phyloP scores from a whole-genome alignment of 129 eudicot species.

The Apium graveolens region DNA sequence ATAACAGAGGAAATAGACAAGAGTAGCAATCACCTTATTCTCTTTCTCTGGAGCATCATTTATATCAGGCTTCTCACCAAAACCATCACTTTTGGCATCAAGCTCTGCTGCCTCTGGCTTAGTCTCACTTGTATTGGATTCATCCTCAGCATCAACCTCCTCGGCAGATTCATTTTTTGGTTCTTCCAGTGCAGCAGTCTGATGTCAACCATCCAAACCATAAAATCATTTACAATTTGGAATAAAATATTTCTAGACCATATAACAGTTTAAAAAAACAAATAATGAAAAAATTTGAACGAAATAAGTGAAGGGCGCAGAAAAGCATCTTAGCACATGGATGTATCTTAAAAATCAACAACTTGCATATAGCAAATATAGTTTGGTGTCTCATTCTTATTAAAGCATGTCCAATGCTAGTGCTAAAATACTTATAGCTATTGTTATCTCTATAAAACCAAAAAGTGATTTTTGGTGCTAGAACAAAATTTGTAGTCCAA shows the following conservation, averaged over 20 bases:
- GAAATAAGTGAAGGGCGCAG: not conserved
- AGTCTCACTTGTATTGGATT: slow-evolving; percentile 34
- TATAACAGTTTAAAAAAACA: no score
- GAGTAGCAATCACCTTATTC: slow-evolving; percentile 36
- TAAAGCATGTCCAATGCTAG: no score
- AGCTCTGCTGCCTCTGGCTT: slow-evolving; percentile 29
- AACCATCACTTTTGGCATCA: slow-evolving; percentile 34
- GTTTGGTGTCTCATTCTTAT: not conserved
- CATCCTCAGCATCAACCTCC: slow-evolving; percentile 40
- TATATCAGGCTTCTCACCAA: slow-evolving; percentile 64
- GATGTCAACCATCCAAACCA: slow-evolving; percentile 19
- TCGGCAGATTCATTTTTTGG: slow-evolving; percentile 56
- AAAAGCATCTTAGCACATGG: not conserved
- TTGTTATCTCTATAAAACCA: no score
- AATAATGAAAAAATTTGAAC: no score
- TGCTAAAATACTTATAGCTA: no score
- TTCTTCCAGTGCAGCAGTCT: slow-evolving; percentile 74
- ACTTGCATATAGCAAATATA: not conserved
- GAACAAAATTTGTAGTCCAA: no score
- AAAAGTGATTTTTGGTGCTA: no score
- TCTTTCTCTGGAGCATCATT: slow-evolving; percentile 89
- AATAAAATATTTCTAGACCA: not conserved
- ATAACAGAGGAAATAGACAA: not conserved
- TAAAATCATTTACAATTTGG: not conserved
- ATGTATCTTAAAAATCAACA: not conserved